Percentiles rank a stretch among this genome's conserved stretches.
Conservation (phyloP, 768 basidiomycete genomes). For the Boletus rubroflammeus region DNA sequence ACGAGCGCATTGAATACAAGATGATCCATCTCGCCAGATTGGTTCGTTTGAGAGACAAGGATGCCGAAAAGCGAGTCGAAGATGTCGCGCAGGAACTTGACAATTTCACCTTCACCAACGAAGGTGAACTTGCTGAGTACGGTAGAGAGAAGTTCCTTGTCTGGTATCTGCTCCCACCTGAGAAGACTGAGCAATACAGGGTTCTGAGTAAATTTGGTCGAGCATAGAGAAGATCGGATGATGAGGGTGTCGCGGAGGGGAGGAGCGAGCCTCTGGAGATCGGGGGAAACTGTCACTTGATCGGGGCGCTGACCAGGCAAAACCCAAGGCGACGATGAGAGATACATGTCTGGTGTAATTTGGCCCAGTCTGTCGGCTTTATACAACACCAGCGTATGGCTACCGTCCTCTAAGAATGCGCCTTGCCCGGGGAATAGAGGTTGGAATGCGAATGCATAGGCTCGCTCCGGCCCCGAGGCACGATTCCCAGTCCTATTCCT, state of each 20-base stretch:
- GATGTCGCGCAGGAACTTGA: constrained; percentile 87
- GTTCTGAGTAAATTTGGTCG: constrained; percentile 90
- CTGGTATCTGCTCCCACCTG: constrained; percentile 71
- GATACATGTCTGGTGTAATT: constrained; percentile 67
- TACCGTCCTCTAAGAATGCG: constrained; percentile 86
- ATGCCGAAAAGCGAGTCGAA: constrained; percentile 93
- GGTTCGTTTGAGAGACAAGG: constrained; percentile 70
- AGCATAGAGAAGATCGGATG: constrained; percentile 87
- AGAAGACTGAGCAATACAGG: constrained; percentile 75
- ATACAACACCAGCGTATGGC: constrained; percentile 82
- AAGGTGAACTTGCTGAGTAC: constrained; percentile 85
- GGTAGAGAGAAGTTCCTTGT: constrained; percentile 62
- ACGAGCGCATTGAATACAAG: constrained; percentile 89
- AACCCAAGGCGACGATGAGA: constrained; percentile 62
- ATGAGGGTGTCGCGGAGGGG: constrained; percentile 74
- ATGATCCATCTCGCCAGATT: constrained; percentile 73
- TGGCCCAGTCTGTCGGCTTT: constrained; percentile 68
- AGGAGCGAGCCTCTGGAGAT: constrained; percentile 61
- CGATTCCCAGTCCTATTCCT: constrained; percentile 65
- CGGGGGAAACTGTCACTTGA: constrained; percentile 51
- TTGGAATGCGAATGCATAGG: constrained; percentile 91
- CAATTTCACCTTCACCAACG: constrained; percentile 91
- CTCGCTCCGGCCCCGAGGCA: constrained; percentile 52
- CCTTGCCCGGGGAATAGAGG: constrained; percentile 76
- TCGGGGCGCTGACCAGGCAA: constrained; percentile 56